Conservation (phyloP, 768 basidiomycete species). For the Saitozyma sp. region DNA sequence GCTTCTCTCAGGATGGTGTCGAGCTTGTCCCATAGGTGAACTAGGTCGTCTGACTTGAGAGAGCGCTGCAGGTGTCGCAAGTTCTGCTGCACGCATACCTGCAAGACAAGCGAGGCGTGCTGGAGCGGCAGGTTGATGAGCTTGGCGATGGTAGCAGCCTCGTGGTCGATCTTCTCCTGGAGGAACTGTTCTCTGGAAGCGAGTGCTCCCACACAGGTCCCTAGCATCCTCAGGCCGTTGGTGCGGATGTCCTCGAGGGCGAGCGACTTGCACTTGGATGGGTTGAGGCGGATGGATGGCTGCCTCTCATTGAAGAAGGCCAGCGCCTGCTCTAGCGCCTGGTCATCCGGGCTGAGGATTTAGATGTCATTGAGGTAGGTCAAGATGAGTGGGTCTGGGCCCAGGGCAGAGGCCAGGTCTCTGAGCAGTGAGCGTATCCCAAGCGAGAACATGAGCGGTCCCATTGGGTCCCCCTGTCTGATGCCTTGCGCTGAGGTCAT, state of each 20-base stretch:
- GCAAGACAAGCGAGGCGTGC: constrained; percentile 10
- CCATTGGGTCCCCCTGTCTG: constrained; percentile 34
- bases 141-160: too few relatives aligned
- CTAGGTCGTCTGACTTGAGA: constrained; percentile 9
- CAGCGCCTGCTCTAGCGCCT: not conserved
- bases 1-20: not conserved
- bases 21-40: constrained; percentile 1
- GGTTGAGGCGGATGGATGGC: constrained; percentile 3
- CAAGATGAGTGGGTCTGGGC: constrained; percentile 6
- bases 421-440: constrained; percentile 9
- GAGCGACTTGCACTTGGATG: constrained; percentile 1
- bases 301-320: constrained; percentile 2
- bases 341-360: not conserved
- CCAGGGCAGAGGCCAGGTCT: constrained; percentile 7
- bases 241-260: not conserved
- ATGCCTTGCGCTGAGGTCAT: constrained; percentile 26
- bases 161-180: not conserved
- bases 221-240: constrained; percentile 8
- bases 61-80: constrained; percentile 18
- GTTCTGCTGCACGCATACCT: constrained; percentile 7
- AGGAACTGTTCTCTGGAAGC: constrained; percentile 4
- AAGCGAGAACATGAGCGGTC: constrained; percentile 30
- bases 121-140: not conserved
- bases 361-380: constrained; percentile 25
- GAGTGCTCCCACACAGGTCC: constrained; percentile 1